Conservation (phyloP, 179 eudicot species). For the Spergularia azorica region DNA sequence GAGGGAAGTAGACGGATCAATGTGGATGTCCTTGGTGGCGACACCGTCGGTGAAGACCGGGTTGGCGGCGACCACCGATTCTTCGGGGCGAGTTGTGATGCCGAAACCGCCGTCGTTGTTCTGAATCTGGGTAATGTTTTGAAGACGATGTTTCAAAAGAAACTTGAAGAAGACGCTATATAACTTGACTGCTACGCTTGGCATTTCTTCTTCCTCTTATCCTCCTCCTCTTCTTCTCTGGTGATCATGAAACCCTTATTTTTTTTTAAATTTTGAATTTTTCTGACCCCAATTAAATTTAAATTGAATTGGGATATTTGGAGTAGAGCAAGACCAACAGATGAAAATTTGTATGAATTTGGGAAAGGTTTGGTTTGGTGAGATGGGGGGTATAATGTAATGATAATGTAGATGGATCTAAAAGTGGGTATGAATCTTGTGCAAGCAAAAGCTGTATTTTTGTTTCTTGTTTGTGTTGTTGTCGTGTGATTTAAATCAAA, state of each 20-base stretch:
- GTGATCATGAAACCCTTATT: background rate
- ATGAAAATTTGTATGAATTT: too few relatives aligned
- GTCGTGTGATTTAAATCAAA: too few relatives aligned
- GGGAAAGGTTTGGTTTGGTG: too few relatives aligned
- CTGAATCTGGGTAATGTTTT: conserved; percentile 52
- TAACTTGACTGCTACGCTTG: conserved; percentile 86
- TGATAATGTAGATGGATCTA: too few relatives aligned
- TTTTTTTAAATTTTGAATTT: too few relatives aligned
- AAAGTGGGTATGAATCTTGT: too few relatives aligned
- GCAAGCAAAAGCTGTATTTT: too few relatives aligned
- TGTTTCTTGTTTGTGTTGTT: too few relatives aligned
- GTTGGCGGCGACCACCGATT: conserved; percentile 65
- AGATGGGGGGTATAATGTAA: too few relatives aligned
- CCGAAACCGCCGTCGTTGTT: conserved; percentile 51
- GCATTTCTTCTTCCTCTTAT: conserved; percentile 47
- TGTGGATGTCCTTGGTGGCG: conserved; percentile 86
- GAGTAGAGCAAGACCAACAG: too few relatives aligned
- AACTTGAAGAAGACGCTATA: conserved; percentile 95
- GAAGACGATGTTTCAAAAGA: conserved; percentile 72
- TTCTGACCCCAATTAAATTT: too few relatives aligned
- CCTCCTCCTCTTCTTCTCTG: conserved; percentile 3
- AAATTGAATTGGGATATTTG: too few relatives aligned
- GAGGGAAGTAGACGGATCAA: conserved; percentile 69
- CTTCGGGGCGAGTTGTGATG: conserved; percentile 79
- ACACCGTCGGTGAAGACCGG: conserved; percentile 82